A percentile compares a stretch with the other conserved stretches of the same genome.
phyloP scores from a whole-genome alignment of 768 basidiomycete species.

The Bullera alba region DNA sequence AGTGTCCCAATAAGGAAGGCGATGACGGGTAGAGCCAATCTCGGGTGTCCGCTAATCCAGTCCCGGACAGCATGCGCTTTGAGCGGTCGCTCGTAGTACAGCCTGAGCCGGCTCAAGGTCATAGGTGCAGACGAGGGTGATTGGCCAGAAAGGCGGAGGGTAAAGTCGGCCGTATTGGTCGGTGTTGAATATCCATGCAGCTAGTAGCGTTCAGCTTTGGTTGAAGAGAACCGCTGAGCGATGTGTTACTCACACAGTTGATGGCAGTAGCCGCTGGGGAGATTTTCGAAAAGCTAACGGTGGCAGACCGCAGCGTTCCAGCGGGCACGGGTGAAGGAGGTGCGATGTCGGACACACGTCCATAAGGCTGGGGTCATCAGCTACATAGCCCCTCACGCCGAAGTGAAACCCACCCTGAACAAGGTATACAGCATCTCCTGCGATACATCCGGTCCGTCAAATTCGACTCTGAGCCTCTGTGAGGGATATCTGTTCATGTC shows the following conservation, averaged over 20 bases:
- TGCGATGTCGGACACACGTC: conserved; percentile 63
- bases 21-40: conserved; percentile 48
- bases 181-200: conserved; percentile 44
- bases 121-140: conserved; percentile 16
- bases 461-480: conserved; percentile 63
- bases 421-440: conserved; percentile 73
- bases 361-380: conserved; percentile 59
- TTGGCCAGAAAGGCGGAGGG: conserved; percentile 15
- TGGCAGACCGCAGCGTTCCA: conserved; percentile 63
- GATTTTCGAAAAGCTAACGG: conserved; percentile 57
- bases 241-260: conserved; percentile 53
- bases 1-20: conserved; percentile 84
- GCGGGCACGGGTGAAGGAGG: conserved; percentile 59
- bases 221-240: not conserved
- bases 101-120: conserved; percentile 33
- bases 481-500: conserved; percentile 81
- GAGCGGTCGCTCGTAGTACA: conserved; percentile 43
- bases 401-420: conserved; percentile 56
- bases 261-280: conserved; percentile 72
- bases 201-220: conserved; percentile 7
- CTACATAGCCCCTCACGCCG: not conserved
- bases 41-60: conserved; percentile 45
- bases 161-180: conserved; percentile 45
- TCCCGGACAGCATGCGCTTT: conserved; percentile 44
- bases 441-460: conserved; percentile 79